Evolutionary conservation across 306 rosid genomes (phyloP).

Genomic region (Fagus crenata): DNA sequence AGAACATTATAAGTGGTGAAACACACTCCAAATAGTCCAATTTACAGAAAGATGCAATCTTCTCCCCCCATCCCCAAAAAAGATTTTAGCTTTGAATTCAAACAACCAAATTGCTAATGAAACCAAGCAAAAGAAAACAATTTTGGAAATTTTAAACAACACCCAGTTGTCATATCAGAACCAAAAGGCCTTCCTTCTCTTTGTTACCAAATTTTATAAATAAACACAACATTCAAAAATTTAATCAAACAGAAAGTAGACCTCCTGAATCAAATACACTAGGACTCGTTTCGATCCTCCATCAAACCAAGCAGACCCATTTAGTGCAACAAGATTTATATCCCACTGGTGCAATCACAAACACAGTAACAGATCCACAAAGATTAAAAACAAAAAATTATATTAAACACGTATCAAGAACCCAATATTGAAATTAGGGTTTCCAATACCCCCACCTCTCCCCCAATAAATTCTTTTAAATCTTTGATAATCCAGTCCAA

Average conservation of each 20-base stretch:
- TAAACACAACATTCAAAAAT: too few species aligned
- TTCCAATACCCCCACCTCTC: background rate
- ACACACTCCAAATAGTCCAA: background rate
- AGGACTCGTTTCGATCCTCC: background rate
- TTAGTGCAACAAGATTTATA: background rate
- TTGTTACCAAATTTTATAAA: too few species aligned
- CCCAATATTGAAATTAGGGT: constrained; percentile 35
- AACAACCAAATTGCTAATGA: background rate
- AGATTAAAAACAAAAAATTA: background rate
- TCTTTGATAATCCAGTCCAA: background rate
- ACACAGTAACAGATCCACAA: background rate
- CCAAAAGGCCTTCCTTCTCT: too few species aligned
- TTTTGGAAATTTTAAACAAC: background rate
- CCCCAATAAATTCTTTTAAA: too few species aligned
- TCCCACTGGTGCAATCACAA: background rate
- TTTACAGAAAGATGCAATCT: background rate
- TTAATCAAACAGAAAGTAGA: background rate
- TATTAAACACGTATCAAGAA: background rate
- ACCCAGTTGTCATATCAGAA: too few species aligned
- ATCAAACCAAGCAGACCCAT: background rate
- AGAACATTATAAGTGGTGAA: background rate
- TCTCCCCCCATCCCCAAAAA: background rate
- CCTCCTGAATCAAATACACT: background rate
- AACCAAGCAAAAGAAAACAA: background rate
- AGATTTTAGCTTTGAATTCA: background rate